Conservation (phyloP, 768 basidiomycete genomes). For the Pleurotus citrinopileatus region DNA sequence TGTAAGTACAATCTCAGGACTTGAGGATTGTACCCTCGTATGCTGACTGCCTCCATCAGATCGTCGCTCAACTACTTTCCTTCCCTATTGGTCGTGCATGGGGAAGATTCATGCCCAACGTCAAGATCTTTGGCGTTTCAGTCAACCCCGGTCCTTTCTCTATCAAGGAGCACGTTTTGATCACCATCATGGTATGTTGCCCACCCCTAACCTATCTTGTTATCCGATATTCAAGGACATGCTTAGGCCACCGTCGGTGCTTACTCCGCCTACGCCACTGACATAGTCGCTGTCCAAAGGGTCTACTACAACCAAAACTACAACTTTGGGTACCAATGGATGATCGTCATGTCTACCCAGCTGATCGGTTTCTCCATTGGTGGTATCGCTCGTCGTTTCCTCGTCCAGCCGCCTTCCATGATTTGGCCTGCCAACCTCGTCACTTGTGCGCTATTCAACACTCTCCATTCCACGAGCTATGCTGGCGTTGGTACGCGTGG, state of each 20-base stretch:
- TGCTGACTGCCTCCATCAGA: conserved; percentile 21
- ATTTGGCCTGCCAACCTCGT: conserved; percentile 81
- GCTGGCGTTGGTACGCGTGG: conserved; percentile 62
- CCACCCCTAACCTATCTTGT: conserved; percentile 17
- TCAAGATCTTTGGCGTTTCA: conserved; percentile 47
- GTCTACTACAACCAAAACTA: conserved; percentile 69
- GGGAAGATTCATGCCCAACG: conserved; percentile 51
- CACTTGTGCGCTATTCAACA: conserved; percentile 75
- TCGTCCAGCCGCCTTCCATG: conserved; percentile 72
- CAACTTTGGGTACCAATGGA: conserved; percentile 68
- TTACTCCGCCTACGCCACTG: conserved; percentile 68
- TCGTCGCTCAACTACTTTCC: conserved; percentile 68
- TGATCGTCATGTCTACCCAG: conserved; percentile 73
- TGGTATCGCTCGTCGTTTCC: conserved; percentile 67
- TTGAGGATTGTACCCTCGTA: conserved; percentile 21
- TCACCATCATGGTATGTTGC: conserved; percentile 26
- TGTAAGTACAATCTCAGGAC: conserved; percentile 23
- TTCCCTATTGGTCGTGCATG: conserved; percentile 64
- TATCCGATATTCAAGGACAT: conserved; percentile 31
- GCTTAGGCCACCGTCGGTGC: conserved; percentile 39
- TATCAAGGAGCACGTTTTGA: conserved; percentile 70
- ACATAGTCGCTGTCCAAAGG: conserved; percentile 73
- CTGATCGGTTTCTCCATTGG: conserved; percentile 85
- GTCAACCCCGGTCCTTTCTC: conserved; percentile 71
- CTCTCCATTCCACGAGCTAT: conserved; percentile 71